Evolutionary conservation across 192 early-diverging fungal species (phyloP).

Genomic region (Thamnidium elegans): DNA sequence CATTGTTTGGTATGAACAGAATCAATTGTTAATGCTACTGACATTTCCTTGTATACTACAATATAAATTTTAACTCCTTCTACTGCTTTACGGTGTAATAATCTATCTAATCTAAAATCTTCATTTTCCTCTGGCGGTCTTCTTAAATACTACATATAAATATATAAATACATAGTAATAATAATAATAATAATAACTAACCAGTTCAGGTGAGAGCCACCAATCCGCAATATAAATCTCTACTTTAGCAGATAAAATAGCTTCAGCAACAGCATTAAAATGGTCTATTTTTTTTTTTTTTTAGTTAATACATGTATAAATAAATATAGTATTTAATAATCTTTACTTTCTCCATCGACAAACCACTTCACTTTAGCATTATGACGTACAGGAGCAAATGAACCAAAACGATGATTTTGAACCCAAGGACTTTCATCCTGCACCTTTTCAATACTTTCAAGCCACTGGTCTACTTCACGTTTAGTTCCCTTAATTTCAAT

Average conservation of each 20-base stretch:
- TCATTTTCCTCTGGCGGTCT: constrained; percentile 70
- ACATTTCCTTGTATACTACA: constrained; percentile 81
- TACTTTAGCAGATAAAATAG: constrained; percentile 62
- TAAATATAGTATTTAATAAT: background rate
- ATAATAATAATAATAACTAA: constrained; percentile 3
- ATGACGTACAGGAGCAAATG: constrained; percentile 72
- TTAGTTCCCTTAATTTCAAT: constrained; percentile 67
- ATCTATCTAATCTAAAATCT: constrained; percentile 72
- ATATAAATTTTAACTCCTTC: constrained; percentile 82
- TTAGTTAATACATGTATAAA: background rate
- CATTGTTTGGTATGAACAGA: constrained; percentile 69
- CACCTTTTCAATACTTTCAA: constrained; percentile 57
- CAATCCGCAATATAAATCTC: constrained; percentile 76
- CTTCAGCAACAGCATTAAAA: constrained; percentile 68
- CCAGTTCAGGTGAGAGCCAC: constrained; percentile 81
- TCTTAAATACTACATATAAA: constrained; percentile 53
- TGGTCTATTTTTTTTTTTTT: too few species aligned
- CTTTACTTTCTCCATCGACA: constrained; percentile 57
- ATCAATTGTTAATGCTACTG: constrained; percentile 64
- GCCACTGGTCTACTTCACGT: constrained; percentile 61
- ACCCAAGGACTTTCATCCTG: constrained; percentile 61
- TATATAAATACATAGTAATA: background rate
- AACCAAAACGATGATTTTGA: constrained; percentile 58
- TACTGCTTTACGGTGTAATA: constrained; percentile 73
- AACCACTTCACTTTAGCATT: constrained; percentile 64